Conservation (phyloP, 176 grass and related monocot genomes). For the Metroxylon sagu region DNA sequence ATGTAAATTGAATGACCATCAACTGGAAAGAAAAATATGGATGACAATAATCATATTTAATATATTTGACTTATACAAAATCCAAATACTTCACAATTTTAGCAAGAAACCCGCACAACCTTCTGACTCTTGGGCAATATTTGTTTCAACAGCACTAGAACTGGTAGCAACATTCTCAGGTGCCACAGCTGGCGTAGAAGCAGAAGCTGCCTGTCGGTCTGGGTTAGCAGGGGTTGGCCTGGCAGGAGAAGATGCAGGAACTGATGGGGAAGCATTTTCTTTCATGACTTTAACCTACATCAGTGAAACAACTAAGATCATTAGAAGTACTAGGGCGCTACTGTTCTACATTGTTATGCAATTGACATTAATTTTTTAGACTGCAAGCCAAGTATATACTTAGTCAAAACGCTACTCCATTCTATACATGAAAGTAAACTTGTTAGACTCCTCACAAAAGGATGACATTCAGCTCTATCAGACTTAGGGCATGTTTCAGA, state of each 20-base stretch:
- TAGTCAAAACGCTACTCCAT: too few relatives aligned
- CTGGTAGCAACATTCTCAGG: slow-evolving; percentile 47
- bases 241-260: slow-evolving; percentile 19
- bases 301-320: neutral
- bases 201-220: slow-evolving; percentile 39
- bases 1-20: slow-evolving; percentile 77
- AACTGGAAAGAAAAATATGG: slow-evolving; percentile 18
- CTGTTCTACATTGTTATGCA: too few relatives aligned
- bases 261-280: slow-evolving; percentile 15
- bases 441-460: too few relatives aligned
- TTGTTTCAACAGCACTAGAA: slow-evolving; percentile 42
- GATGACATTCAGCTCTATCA: too few relatives aligned
- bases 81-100: too few relatives aligned
- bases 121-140: slow-evolving; percentile 64
- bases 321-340: too few relatives aligned
- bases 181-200: slow-evolving; percentile 21
- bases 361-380: too few relatives aligned
- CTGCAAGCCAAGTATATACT: too few relatives aligned
- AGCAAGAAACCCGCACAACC: slow-evolving; percentile 30
- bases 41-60: too few relatives aligned
- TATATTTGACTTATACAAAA: too few relatives aligned
- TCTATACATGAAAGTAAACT: too few relatives aligned
- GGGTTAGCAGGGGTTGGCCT: slow-evolving; percentile 33
- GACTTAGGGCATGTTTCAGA: too few relatives aligned
- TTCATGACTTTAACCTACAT: slow-evolving; percentile 83